Percentiles rank a stretch among this genome's conserved stretches.
Evolutionary conservation across 352 stramenopile genomes (phyloP).

Genomic region (Phytophthora crassamura): DNA sequence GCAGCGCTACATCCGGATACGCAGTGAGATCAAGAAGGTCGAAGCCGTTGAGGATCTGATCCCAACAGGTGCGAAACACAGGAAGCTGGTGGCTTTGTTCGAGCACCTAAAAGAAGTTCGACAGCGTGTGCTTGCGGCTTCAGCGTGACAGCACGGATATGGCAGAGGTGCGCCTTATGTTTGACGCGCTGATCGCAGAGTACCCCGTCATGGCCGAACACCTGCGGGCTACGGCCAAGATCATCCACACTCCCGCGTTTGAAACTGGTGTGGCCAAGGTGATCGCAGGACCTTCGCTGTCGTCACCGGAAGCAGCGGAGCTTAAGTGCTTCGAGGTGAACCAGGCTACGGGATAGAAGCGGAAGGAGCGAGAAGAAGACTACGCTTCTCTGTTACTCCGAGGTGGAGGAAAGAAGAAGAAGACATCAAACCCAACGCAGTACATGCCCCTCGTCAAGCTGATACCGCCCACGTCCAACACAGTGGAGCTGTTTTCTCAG

Average conservation of each 20-base stretch:
- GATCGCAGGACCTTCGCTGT: too few relatives aligned
- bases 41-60: conserved; percentile 30
- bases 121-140: conserved; percentile 14
- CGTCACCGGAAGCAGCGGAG: background rate
- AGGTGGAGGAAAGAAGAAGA: background rate
- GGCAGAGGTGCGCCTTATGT: conserved; percentile 18
- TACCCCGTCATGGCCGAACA: conserved; percentile 17
- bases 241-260: too few relatives aligned
- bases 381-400: background rate
- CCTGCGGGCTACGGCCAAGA: conserved; percentile 4
- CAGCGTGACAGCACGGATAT: conserved; percentile 13
- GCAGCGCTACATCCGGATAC: conserved; percentile 27
- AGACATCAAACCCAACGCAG: background rate
- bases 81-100: conserved; percentile 13
- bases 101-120: conserved; percentile 23
- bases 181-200: conserved; percentile 12
- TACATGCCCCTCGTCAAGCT: conserved; percentile 6
- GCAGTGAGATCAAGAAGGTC: conserved; percentile 16
- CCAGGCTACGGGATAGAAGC: background rate
- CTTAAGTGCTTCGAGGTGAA: conserved; percentile 1
- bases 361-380: conserved; percentile 2
- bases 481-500: conserved; percentile 8
- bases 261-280: too few relatives aligned
- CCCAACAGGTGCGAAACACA: too few relatives aligned
- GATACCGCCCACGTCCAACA: conserved; percentile 6